These are phyloP conservation scores for Recurvomyces mirabilis DNA, from an alignment of 495 filamentous ascomycete genomes.

Conservation along the genomic window DNA sequence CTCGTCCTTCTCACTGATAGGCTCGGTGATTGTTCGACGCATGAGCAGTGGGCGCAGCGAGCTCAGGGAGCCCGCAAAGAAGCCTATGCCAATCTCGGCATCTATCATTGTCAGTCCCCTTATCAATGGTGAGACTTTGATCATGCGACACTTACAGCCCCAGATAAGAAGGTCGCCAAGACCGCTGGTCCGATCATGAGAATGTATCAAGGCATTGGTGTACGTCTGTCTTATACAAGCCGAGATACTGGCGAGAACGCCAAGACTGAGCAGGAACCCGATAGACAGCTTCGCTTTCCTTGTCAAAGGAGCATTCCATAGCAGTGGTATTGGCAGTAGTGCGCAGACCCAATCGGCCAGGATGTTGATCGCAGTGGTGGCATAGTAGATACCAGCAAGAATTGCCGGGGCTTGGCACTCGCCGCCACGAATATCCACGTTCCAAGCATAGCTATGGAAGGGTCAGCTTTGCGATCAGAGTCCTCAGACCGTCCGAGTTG, in stretches of 20 bases:
- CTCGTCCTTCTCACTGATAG: no score
- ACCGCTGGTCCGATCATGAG: not conserved
- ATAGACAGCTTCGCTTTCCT: not conserved
- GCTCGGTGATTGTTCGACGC: no score
- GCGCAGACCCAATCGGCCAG: conserved; percentile 6
- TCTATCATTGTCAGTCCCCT: not conserved
- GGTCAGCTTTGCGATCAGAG: not conserved
- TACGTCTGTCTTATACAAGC: conserved; percentile 2
- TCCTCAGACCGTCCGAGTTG: not conserved
- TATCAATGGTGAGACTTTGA: not conserved
- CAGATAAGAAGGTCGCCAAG: conserved; percentile 6
- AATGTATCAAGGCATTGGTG: not conserved
- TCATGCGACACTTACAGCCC: conserved; percentile 1
- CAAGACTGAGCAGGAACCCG: conserved; percentile 1
- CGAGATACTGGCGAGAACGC: conserved; percentile 4
- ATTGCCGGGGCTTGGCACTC: not conserved
- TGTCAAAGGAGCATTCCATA: conserved; percentile 2
- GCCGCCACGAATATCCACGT: not conserved
- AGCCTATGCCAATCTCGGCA: not conserved
- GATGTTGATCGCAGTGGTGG: conserved; percentile 6
- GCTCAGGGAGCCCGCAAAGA: not conserved
- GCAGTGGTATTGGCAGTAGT: conserved; percentile 1
- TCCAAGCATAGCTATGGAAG: conserved; percentile 2
- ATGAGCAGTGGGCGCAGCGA: not conserved
- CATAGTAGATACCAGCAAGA: conserved; percentile 7